Base-by-base conservation (phyloP, 805 yeast species). In the Tetrapisispora arboricola region DNA sequence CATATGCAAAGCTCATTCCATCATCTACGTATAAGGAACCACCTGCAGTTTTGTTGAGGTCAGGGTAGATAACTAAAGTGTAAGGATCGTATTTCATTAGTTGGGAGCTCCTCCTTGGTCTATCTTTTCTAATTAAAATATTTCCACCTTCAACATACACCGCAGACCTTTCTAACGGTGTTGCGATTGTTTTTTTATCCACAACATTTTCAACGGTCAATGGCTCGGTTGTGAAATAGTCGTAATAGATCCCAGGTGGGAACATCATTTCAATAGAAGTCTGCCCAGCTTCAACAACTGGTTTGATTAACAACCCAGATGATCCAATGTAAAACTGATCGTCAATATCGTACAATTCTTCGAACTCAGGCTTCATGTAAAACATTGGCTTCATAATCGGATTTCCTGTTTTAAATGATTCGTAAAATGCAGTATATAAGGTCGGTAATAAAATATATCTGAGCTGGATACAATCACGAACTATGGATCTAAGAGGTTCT, bases 321-420 rank as follows among this genome's bases (percentile, higher is more conserved):
- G 69, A 63, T 18, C 94, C 95, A 17, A 90, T 46, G 54, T 76
- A 84, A 60, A 90, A 90, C 59, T 86, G 80, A 61, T 90, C 90
- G 44, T 88, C 96, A 36, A 86, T 67, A 2, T 61, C 70, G 54
- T 73, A 83, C 0, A 74, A 57, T 1, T 61, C 67, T 10, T 39
- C 15, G 25, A 40, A 44, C 21, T 60, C 58, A 2, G 80, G 78
- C 37, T 63, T 58, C 31, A 71, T 76, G 62, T 76, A 83, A 42
- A 76, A 72, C 60, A 83, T 50, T 6, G 94, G 90, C 38, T 65
- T 72, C 60, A 88, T 54, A 2, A 92, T 73, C 1, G 96, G 94
- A 1, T 70, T 47, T 1, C 95, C 94, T 7, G 52, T 57, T 0
- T 59, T 50, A 38, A 80, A 73, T 2, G 88, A 65, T 40, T 77